Percentiles rank a stretch among this genome's conserved stretches.
Evolutionary conservation across 1,139 yeast genomes (phyloP).

Genomic region (Nakaseomyces sp.): DNA sequence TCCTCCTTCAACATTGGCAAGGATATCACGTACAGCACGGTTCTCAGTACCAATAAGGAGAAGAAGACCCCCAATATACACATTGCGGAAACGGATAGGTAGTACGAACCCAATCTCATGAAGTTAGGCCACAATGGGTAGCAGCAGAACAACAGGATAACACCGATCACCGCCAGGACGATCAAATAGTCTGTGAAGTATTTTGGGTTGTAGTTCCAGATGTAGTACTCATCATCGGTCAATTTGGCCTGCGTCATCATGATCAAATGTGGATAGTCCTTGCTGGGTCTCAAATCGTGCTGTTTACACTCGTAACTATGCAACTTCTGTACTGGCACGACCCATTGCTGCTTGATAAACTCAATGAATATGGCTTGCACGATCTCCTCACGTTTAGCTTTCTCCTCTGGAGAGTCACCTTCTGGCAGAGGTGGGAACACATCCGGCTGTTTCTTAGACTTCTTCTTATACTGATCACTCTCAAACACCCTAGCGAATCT

Average conservation of each 20-base stretch:
- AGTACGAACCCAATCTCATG: conserved; percentile 90
- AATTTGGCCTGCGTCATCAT: conserved; percentile 61
- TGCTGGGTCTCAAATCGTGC: conserved; percentile 56
- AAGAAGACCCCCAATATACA: conserved; percentile 72
- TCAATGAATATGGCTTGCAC: conserved; percentile 57
- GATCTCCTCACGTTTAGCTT: conserved; percentile 33
- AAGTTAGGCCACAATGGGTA: conserved; percentile 95
- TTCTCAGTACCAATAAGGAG: conserved; percentile 67
- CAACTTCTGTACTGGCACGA: conserved; percentile 65
- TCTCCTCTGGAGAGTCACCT: conserved; percentile 25
- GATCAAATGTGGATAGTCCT: conserved; percentile 64
- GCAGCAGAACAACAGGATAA: conserved; percentile 65
- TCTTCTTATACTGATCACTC: conserved; percentile 59
- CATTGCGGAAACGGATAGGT: conserved; percentile 66
- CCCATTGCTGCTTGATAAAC: conserved; percentile 65
- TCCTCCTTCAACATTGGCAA: conserved; percentile 47
- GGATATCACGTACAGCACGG: conserved; percentile 54
- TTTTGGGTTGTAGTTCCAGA: conserved; percentile 80
- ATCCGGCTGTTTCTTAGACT: conserved; percentile 45
- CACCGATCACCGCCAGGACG: conserved; percentile 55
- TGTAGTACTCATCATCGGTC: conserved; percentile 70
- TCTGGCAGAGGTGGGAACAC: conserved; percentile 47
- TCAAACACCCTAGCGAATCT: conserved; percentile 71
- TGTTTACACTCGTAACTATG: conserved; percentile 64
- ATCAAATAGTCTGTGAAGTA: conserved; percentile 56